Evolutionary conservation across 805 yeast genomes (phyloP).

Genomic region (Yarrowia phangngaensis): DNA sequence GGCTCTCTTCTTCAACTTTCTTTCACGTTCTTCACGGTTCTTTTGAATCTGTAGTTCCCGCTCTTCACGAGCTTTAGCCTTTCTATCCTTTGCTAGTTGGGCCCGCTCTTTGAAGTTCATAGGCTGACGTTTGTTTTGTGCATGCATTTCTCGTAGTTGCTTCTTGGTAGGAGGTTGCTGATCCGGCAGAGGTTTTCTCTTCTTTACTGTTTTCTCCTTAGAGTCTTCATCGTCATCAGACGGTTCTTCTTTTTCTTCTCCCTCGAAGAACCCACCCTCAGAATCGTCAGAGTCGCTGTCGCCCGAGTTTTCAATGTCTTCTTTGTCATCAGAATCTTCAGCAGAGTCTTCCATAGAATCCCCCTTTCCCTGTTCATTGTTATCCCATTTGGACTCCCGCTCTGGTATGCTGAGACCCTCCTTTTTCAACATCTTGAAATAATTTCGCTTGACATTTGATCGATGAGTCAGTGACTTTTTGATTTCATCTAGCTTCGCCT

Average conservation of each 20-base stretch:
- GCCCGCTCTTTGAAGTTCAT: slow-evolving; percentile 39
- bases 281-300: slow-evolving; percentile 5
- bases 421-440: slow-evolving; percentile 70
- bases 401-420: slow-evolving; percentile 61
- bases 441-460: slow-evolving; percentile 74
- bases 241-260: slow-evolving; percentile 32
- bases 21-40: slow-evolving; percentile 43
- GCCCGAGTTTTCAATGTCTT: too few relatives aligned
- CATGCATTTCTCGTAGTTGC: slow-evolving; percentile 6
- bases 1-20: slow-evolving; percentile 41
- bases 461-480: slow-evolving; percentile 71
- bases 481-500: slow-evolving; percentile 52
- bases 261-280: slow-evolving; percentile 12
- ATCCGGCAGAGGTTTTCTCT: slow-evolving; percentile 31
- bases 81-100: slow-evolving; percentile 43
- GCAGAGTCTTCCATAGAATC: slow-evolving; percentile 25
- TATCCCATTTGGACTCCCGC: slow-evolving; percentile 31
- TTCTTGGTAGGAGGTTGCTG: slow-evolving; percentile 23
- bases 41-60: slow-evolving; percentile 44
- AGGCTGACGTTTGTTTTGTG: slow-evolving; percentile 27
- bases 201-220: slow-evolving; percentile 27
- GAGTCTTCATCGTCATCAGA: slow-evolving; percentile 28
- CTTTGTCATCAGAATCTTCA: slow-evolving; percentile 7
- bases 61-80: slow-evolving; percentile 45
- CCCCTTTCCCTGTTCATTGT: slow-evolving; percentile 22